Base-by-base conservation (phyloP, 768 basidiomycete genomes). In the Clathrus columnatus region DNA sequence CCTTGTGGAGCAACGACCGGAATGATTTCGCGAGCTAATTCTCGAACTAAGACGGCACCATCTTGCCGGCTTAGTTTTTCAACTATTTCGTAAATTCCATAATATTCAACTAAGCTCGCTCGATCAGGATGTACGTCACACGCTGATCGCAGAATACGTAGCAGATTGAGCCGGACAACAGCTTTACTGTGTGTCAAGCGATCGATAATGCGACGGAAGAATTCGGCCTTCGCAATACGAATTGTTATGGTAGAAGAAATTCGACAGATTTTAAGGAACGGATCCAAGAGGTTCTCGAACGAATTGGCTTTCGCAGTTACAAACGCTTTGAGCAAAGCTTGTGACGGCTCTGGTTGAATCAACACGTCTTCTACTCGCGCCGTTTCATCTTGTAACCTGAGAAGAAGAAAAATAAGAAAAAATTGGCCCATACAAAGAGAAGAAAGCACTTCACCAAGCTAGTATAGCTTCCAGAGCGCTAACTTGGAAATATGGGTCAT, bases 361-460 rank as follows among this genome's bases (percentile, higher is more conserved):
- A 99, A 75, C 48, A 86, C 82, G 64, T 95, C 93, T 66, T 97
- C 96, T 5, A 99, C 88, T 52, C 92, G 80, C 1, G 91, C 84
- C 0, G 89, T 91, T 70, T 99, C 96, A 63, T 97, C 96, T 73
- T 93, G 89, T 30, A 98, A 73, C 92, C 91, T 93, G 61, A 21
- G 23, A 48, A 17, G n/a, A n/a, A n/a, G n/a, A n/a, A 24, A 32
- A 52, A 30, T 46, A 36, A 41, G n/a, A 10, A 59, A 30, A 10
- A 42, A 16, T 8, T 0, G 26, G 18, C 7, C 7, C 20, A 18
- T 42, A 46, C 48, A 41, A 23, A 7, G 51, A 50, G 21, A 24
- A 32, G 55, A 1, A 43, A 1, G 6, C 1, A 68, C 81, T 59
- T 36, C 59, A 91, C 94, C 95, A 99, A 0, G 89, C 86, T 8